Percentiles rank a stretch among this genome's conserved stretches.
Conservation (phyloP, 768 basidiomycete species). For the Lanmaoa pseudosensibilis region DNA sequence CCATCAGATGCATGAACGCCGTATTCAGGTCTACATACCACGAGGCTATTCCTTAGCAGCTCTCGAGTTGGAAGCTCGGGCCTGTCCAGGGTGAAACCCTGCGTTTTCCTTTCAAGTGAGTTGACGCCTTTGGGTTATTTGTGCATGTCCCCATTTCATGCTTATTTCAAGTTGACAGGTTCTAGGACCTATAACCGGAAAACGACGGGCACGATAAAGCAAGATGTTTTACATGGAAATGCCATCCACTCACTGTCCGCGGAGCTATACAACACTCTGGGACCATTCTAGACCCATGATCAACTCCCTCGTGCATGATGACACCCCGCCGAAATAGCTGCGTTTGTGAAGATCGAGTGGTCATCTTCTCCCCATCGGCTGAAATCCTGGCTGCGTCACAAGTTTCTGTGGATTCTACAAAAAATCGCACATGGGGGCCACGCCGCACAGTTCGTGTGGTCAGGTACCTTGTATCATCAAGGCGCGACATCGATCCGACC, state of each 20-base stretch:
- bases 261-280: neutral
- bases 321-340: neutral
- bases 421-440: neutral
- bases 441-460: neutral
- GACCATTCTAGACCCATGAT: neutral
- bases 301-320: neutral
- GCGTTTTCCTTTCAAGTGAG: neutral
- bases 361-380: neutral
- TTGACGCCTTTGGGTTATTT: neutral
- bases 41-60: neutral
- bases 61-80: neutral
- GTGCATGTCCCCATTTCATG: neutral
- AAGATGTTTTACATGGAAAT: neutral
- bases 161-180: neutral
- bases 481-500: neutral
- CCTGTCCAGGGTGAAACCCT: neutral
- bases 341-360: neutral
- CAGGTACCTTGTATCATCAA: neutral
- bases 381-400: neutral
- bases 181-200: neutral
- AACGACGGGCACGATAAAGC: neutral
- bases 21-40: neutral
- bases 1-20: neutral
- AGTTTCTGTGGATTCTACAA: neutral
- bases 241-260: neutral